phyloP scores from a whole-genome alignment of 2,329 filamentous ascomycete genomes.

The Mycogone perniciosa region DNA sequence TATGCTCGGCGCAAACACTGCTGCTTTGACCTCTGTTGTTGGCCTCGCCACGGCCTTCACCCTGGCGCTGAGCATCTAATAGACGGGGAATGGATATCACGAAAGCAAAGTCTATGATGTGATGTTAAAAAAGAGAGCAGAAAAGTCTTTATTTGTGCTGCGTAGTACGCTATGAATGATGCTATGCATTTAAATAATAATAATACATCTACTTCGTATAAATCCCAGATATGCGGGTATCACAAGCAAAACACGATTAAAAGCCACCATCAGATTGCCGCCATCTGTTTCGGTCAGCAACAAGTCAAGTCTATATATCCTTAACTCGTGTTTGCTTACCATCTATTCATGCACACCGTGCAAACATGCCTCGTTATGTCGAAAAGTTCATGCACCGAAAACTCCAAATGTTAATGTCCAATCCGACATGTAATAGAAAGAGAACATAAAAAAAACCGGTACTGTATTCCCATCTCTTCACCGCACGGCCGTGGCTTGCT shows the following conservation, averaged over 20 bases:
- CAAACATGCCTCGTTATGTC: no score
- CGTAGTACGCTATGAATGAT: slow-evolving; percentile 4
- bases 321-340: neutral
- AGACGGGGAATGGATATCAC: neutral
- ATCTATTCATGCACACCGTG: no score
- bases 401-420: neutral
- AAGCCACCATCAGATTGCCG: neutral
- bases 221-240: slow-evolving; percentile 11
- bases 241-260: neutral
- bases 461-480: neutral
- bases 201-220: slow-evolving; percentile 8
- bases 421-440: neutral
- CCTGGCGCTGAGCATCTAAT: slow-evolving; percentile 31
- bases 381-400: neutral
- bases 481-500: slow-evolving; percentile 15
- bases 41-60: slow-evolving; percentile 34
- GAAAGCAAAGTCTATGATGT: neutral
- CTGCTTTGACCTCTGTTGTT: slow-evolving; percentile 29
- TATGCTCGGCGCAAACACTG: slow-evolving; percentile 18
- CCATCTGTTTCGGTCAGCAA: neutral
- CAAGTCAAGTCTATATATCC: neutral
- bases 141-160: slow-evolving; percentile 7
- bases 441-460: neutral
- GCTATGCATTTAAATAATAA: slow-evolving; percentile 4
- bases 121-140: slow-evolving; percentile 10